phyloP scores from a whole-genome alignment of 768 basidiomycete genomes.

The Tulasnella sp. region DNA sequence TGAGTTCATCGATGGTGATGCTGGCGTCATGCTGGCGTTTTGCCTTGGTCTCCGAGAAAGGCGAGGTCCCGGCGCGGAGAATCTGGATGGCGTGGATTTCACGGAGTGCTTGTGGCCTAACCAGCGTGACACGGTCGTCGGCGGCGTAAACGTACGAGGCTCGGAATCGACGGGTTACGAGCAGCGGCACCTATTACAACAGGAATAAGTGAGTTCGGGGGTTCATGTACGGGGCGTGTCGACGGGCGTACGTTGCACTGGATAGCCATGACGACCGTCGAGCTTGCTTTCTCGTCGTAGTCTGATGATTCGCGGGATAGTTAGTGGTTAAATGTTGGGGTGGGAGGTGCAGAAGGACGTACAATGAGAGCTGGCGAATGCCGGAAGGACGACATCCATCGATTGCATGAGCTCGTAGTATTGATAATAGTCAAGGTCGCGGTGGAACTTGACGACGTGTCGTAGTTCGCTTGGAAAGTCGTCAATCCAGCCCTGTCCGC shows the following conservation, averaged over 20 bases:
- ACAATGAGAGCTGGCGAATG: conserved; percentile 42
- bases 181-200: conserved; percentile 38
- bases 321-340: background rate
- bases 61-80: conserved; percentile 40
- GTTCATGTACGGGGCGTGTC: background rate
- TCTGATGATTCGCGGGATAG: conserved; percentile 31
- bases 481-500: conserved; percentile 8
- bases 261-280: conserved; percentile 44
- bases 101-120: conserved; percentile 43
- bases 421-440: conserved; percentile 41
- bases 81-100: conserved; percentile 43
- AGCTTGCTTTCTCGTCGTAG: conserved; percentile 44
- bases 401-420: conserved; percentile 42
- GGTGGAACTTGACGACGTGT: conserved; percentile 42
- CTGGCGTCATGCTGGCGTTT: too few relatives aligned
- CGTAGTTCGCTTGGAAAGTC: conserved; percentile 41
- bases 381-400: conserved; percentile 46
- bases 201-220: background rate
- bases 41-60: background rate
- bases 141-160: conserved; percentile 43
- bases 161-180: conserved; percentile 44
- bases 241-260: conserved; percentile 41
- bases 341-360: conserved; percentile 20
- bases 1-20: too few relatives aligned
- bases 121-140: conserved; percentile 41